Evolutionary conservation across 2,329 filamentous ascomycete genomes (phyloP).

Genomic region (Talaromyces atroroseus): DNA sequence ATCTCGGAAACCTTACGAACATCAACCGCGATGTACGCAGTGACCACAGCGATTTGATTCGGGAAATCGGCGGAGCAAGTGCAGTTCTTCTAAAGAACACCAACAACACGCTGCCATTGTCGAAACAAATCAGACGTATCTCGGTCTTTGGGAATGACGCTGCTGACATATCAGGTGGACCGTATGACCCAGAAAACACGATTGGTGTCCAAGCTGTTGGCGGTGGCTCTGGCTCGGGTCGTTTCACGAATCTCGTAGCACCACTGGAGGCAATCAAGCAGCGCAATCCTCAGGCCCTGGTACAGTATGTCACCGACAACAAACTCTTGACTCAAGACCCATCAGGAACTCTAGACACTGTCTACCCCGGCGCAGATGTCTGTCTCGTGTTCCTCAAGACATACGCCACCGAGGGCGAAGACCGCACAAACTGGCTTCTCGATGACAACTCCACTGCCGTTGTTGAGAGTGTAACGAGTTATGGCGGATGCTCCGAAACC

Average conservation of each 20-base stretch:
- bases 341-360: background rate
- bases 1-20: constrained; percentile 12
- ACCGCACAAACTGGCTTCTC: constrained; percentile 36
- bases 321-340: constrained; percentile 21
- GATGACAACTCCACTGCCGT: constrained; percentile 40
- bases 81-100: constrained; percentile 49
- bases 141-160: constrained; percentile 17
- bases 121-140: constrained; percentile 18
- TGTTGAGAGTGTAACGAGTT: constrained; percentile 36
- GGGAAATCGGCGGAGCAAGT: constrained; percentile 29
- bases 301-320: constrained; percentile 39
- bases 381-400: constrained; percentile 58
- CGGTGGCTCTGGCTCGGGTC: constrained; percentile 26
- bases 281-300: constrained; percentile 13
- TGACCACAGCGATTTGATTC: constrained; percentile 64
- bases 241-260: constrained; percentile 22
- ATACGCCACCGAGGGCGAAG: constrained; percentile 43
- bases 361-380: constrained; percentile 40
- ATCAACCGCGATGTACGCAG: constrained; percentile 58
- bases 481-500: constrained; percentile 44
- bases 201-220: constrained; percentile 16
- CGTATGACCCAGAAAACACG: constrained; percentile 15
- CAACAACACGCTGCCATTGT: constrained; percentile 45
- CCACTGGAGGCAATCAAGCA: constrained; percentile 22
- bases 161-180: constrained; percentile 17